Conservation (phyloP, 1,284 basidiomycete genomes). For the Sporisorium graminicola region DNA sequence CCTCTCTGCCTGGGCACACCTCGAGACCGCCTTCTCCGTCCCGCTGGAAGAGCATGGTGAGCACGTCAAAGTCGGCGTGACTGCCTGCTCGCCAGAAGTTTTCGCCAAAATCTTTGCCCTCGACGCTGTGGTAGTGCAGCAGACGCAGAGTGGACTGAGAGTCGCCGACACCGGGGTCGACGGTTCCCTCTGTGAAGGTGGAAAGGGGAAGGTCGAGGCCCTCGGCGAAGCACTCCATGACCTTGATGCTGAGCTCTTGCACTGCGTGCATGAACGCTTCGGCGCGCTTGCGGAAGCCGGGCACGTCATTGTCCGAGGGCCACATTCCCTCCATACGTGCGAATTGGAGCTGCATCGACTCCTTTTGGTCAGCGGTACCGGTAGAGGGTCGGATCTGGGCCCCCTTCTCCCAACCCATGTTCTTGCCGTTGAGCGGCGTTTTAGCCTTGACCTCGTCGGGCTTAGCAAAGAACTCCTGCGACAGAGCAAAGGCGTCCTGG, state of each 20-base stretch:
- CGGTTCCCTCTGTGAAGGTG: conserved; percentile 63
- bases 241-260: conserved; percentile 73
- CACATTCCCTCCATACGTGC: conserved; percentile 72
- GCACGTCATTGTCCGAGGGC: conserved; percentile 74
- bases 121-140: conserved; percentile 74
- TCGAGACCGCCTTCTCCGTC: conserved; percentile 75
- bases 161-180: conserved; percentile 53
- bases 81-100: conserved; percentile 74
- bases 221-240: conserved; percentile 70
- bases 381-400: conserved; percentile 71
- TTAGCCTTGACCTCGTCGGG: conserved; percentile 74
- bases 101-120: conserved; percentile 67
- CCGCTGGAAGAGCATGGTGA: conserved; percentile 77
- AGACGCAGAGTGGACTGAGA: conserved; percentile 76
- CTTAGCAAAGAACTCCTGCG: conserved; percentile 74
- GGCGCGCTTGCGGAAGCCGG: conserved; percentile 74
- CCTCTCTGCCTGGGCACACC: conserved; percentile 72
- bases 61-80: conserved; percentile 76
- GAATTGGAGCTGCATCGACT: conserved; percentile 72
- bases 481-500: conserved; percentile 74
- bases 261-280: conserved; percentile 74
- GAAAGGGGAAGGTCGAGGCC: conserved; percentile 74
- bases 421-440: conserved; percentile 74
- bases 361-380: conserved; percentile 72
- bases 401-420: conserved; percentile 70